Evolutionary conservation across 1,139 yeast species (phyloP).

Genomic region (Sugiyamaella grinbergsii): DNA sequence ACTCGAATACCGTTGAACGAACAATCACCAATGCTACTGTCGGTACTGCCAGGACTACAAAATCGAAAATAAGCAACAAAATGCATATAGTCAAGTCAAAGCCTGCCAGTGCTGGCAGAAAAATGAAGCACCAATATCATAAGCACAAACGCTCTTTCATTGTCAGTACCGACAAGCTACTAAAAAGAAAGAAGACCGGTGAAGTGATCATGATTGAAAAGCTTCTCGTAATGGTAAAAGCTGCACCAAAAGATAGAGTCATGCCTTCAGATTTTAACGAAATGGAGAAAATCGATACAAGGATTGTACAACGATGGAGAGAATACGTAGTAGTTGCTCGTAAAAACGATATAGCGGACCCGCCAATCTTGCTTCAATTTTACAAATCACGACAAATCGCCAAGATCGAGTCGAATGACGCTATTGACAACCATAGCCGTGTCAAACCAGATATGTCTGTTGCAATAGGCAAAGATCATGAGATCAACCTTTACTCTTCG

Average conservation of each 20-base stretch:
- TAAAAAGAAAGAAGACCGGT: conserved; percentile 47
- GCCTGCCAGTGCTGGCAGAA: conserved; percentile 7
- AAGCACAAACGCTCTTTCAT: conserved; percentile 11
- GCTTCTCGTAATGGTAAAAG: conserved; percentile 64
- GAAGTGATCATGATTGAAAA: conserved; percentile 66
- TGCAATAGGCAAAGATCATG: conserved; percentile 36
- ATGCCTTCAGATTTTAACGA: conserved; percentile 47
- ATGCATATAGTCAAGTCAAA: conserved; percentile 5
- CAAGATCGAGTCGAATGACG: conserved; percentile 37
- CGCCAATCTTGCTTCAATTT: conserved; percentile 63
- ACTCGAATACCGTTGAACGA: not conserved
- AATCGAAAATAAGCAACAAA: conserved; percentile 2
- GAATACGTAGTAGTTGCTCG: conserved; percentile 72
- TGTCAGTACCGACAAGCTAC: conserved; percentile 24
- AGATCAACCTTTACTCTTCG: conserved; percentile 59
- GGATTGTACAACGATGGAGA: conserved; percentile 71
- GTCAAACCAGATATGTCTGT: conserved; percentile 34
- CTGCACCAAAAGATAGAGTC: conserved; percentile 35
- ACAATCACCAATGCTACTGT: not conserved
- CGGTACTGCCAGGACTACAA: not conserved
- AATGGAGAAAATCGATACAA: conserved; percentile 53
- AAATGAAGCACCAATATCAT: conserved; percentile 2
- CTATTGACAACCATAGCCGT: conserved; percentile 39
- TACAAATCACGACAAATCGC: conserved; percentile 53
- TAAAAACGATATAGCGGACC: conserved; percentile 51